Percentiles rank a stretch among this genome's conserved stretches.
Conservation (phyloP, 2,329 filamentous ascomycete genomes). For the Fusarium napiforme region DNA sequence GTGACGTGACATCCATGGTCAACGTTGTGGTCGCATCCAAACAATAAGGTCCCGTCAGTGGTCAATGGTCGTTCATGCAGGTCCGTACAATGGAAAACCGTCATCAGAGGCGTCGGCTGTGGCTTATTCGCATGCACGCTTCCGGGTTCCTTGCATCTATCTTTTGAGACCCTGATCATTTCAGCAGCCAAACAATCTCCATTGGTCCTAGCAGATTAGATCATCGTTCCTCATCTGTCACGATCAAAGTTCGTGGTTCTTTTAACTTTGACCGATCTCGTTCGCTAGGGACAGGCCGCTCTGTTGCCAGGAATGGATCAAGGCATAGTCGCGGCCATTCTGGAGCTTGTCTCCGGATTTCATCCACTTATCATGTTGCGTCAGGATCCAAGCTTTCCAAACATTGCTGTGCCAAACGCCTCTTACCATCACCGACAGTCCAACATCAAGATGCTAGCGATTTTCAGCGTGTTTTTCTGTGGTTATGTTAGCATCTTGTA, state of each 20-base stretch:
- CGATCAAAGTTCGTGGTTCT: conserved; percentile 8
- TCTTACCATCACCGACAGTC: neutral
- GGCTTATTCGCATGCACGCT: conserved; percentile 35
- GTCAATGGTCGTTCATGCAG: conserved; percentile 2
- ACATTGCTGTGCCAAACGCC: conserved; percentile 15
- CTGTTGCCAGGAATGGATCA: conserved; percentile 23
- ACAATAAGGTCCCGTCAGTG: neutral
- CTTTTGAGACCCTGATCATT: conserved; percentile 4
- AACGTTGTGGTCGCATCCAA: conserved; percentile 7
- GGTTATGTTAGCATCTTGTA: neutral
- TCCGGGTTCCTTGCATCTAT: conserved; percentile 31
- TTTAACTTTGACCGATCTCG: conserved; percentile 21
- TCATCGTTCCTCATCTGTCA: neutral
- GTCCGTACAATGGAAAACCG: neutral
- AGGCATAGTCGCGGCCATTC: conserved; percentile 4
- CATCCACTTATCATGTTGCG: conserved; percentile 1
- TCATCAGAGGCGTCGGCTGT: conserved; percentile 32
- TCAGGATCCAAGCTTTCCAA: conserved; percentile 4
- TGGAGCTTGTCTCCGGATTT: neutral
- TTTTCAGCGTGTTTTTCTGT: neutral
- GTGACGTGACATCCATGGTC: conserved; percentile 9
- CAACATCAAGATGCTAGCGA: neutral
- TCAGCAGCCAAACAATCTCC: conserved; percentile 2
- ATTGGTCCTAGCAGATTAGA: conserved; percentile 9
- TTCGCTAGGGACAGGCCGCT: conserved; percentile 17